phyloP scores from a whole-genome alignment of 768 basidiomycete species.

The Tulasnella sp. region DNA sequence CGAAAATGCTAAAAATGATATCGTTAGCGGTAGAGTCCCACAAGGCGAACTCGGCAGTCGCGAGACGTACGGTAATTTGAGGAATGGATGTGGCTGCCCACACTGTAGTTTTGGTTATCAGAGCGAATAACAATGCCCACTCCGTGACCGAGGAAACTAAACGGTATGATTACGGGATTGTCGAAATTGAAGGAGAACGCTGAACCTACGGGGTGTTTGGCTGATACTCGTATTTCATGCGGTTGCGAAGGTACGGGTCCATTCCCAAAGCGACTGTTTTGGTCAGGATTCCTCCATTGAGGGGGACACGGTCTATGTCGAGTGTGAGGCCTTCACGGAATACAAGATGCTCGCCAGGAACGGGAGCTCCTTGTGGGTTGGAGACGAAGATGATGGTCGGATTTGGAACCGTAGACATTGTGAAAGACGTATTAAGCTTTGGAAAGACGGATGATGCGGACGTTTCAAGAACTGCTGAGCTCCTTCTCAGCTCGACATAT shows the following conservation, averaged over 20 bases:
- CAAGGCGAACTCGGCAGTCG: conserved; percentile 17
- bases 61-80: neutral
- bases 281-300: conserved; percentile 38
- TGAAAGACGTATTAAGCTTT: neutral
- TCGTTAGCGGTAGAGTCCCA: conserved; percentile 14
- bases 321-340: conserved; percentile 34
- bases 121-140: conserved; percentile 38
- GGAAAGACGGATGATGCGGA: neutral
- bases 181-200: neutral
- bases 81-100: conserved; percentile 35
- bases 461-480: neutral
- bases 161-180: conserved; percentile 22
- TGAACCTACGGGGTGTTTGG: conserved; percentile 23
- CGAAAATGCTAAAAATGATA: conserved; percentile 27
- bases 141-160: conserved; percentile 21
- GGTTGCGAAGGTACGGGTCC: conserved; percentile 34
- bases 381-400: neutral
- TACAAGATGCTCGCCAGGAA: conserved; percentile 32
- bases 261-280: conserved; percentile 39
- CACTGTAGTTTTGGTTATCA: conserved; percentile 25
- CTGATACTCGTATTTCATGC: conserved; percentile 28
- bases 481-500: too few species aligned
- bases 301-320: conserved; percentile 36
- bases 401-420: neutral
- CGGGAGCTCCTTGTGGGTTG: conserved; percentile 9